phyloP scores from a whole-genome alignment of 306 rosid genomes.

The Crataegus laevigata region DNA sequence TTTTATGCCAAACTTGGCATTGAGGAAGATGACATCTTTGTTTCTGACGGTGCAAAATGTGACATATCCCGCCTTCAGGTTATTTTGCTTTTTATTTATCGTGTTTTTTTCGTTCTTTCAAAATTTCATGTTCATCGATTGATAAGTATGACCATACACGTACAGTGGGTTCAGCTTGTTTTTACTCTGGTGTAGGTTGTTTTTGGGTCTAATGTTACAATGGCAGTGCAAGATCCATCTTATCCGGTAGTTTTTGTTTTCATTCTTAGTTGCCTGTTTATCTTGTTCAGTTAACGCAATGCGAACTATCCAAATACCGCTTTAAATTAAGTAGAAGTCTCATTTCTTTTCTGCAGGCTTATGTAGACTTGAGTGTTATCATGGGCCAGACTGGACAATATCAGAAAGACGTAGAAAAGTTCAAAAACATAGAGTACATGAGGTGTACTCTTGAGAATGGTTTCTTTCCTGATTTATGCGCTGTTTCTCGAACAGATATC shows the following conservation, averaged over 20 bases:
- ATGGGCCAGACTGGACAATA: constrained; percentile 50
- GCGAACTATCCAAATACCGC: not conserved
- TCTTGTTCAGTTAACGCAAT: not conserved
- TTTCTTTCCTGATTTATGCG: constrained; percentile 42
- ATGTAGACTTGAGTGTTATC: constrained; percentile 50
- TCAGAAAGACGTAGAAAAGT: constrained; percentile 41
- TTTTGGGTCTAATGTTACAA: constrained; percentile 43
- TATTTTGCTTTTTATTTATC: not conserved
- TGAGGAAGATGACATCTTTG: constrained; percentile 42
- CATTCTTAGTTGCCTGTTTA: not conserved
- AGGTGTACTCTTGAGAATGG: constrained; percentile 53
- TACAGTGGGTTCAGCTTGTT: not conserved
- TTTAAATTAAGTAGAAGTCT: not conserved
- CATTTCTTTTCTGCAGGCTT: constrained; percentile 33
- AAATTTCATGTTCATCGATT: not conserved
- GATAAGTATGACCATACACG: too few relatives aligned
- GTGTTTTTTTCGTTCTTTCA: not conserved
- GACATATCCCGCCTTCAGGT: constrained; percentile 65
- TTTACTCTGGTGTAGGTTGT: constrained; percentile 29
- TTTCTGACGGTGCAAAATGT: constrained; percentile 60
- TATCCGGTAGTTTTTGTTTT: constrained; percentile 34
- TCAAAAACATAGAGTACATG: constrained; percentile 43
- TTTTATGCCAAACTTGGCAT: constrained; percentile 35
- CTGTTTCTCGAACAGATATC: constrained; percentile 33
- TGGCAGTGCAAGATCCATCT: constrained; percentile 58